Base-by-base conservation (phyloP, 306 rosid species). In the Clitoria ternatea region DNA sequence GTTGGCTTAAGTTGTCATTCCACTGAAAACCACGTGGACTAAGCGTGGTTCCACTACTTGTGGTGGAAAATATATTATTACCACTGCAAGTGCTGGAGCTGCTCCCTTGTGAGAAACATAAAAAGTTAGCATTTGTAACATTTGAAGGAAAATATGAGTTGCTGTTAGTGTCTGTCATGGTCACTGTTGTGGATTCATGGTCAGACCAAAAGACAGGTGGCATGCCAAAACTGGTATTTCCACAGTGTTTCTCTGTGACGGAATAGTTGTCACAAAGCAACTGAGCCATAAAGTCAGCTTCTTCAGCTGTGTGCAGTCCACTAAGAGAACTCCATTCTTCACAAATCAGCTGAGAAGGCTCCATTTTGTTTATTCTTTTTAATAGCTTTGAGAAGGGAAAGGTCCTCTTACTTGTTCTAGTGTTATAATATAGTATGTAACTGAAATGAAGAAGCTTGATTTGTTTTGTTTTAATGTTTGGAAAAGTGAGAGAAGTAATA, bases 311-410 rank as follows among this genome's bases (percentile, higher is more conserved):
- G 74, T 77, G 80, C 0, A 83, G 55, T 73, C 81, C 90, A 80
- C 83, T 77, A 27, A 83, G 83, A 78, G 88, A 85, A 15, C 84
- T 79, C 96, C 91, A 91, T 72, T 87, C 87, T 65, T 84, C 84
- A 69, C 73, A 81, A 56, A 83, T 71, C 66, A 75, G 70, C 42
- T 85, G 86, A 48, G 24, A 7, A 72, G 82, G 44, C 60, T 92
- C 96, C 95, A 92, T 87, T 15, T 14, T 54, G 22, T 56, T 7
- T 15, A n/a, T n/a, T 24, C 13, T 6, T 44, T 71, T 62, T 47
- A 4, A 29, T 39, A 65, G 4, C 9, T 29, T 3, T 19, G 1
- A 36, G 49, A 67, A 20, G 53, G 53, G n/a, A 23, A 69, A 52
- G 43, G 48, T 27, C 12, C 52, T 17, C 8, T 63, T 61, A 27